Percentiles rank a stretch among this genome's conserved stretches.
Conservation (phyloP, 2,329 filamentous ascomycete species). For the Alternaria alternata region DNA sequence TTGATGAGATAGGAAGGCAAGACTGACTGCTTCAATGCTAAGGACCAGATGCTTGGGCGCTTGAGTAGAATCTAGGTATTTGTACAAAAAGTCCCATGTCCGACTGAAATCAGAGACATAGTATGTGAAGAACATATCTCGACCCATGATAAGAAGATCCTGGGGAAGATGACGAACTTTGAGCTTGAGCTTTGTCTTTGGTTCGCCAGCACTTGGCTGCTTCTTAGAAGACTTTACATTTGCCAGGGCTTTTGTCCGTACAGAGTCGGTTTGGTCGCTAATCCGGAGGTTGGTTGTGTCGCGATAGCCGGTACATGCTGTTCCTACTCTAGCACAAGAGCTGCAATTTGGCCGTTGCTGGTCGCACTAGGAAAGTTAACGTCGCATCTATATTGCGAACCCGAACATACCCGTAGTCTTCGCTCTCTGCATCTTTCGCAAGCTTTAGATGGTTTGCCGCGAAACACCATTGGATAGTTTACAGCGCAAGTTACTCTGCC, state of each 20-base stretch:
- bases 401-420: slow-evolving; percentile 19
- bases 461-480: slow-evolving; percentile 18
- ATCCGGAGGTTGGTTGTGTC: slow-evolving; percentile 33
- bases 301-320: slow-evolving; percentile 35
- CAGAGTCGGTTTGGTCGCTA: slow-evolving; percentile 33
- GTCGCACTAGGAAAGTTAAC: slow-evolving; percentile 32
- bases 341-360: slow-evolving; percentile 30
- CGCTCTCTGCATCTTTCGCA: slow-evolving; percentile 29
- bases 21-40: slow-evolving; percentile 40
- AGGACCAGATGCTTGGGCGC: slow-evolving; percentile 32
- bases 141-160: slow-evolving; percentile 27
- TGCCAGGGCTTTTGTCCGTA: slow-evolving; percentile 23
- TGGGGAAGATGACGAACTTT: slow-evolving; percentile 23
- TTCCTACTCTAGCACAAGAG: slow-evolving; percentile 30
- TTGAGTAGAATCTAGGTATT: slow-evolving; percentile 19
- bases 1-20: slow-evolving; percentile 37
- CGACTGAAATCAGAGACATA: slow-evolving; percentile 38
- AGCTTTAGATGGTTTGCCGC: slow-evolving; percentile 31
- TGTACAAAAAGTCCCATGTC: slow-evolving; percentile 35
- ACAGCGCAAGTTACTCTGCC: neutral
- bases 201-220: neutral
- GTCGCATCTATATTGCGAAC: neutral
- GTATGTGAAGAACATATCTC: slow-evolving; percentile 35
- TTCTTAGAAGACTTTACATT: neutral
- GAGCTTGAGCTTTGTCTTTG: slow-evolving; percentile 7